Evolutionary conservation across 257 asterid species (phyloP).

Genomic region (Plectranthus barbatus): DNA sequence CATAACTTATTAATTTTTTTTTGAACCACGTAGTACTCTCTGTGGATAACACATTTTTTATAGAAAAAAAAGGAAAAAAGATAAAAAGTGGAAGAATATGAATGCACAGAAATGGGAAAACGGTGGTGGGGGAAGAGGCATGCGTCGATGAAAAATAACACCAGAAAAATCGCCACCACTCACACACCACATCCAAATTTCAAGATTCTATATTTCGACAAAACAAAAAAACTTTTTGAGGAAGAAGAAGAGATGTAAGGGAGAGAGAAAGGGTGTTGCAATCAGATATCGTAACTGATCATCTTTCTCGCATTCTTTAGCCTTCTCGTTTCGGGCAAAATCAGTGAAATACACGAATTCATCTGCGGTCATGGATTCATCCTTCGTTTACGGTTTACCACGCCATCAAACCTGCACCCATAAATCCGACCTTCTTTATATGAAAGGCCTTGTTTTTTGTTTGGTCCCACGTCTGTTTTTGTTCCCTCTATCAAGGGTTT

Average conservation of each 20-base stretch:
- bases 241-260: neutral
- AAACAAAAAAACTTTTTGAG: neutral
- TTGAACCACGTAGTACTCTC: too few relatives aligned
- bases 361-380: constrained; percentile 14
- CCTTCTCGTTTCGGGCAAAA: constrained; percentile 11
- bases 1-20: too few relatives aligned
- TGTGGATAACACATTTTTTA: too few relatives aligned
- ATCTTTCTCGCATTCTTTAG: constrained; percentile 26
- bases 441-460: neutral
- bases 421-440: constrained; percentile 7
- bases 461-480: neutral
- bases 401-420: constrained; percentile 20
- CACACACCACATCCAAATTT: neutral
- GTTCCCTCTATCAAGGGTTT: constrained; percentile 20
- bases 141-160: constrained; percentile 2
- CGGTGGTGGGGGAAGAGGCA: neutral
- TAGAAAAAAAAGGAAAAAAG: neutral
- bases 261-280: constrained; percentile 4
- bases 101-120: neutral
- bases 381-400: constrained; percentile 5
- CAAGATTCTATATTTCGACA: neutral
- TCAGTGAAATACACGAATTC: constrained; percentile 6
- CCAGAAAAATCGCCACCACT: constrained; percentile 10
- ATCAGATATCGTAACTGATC: constrained; percentile 10
- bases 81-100: neutral